phyloP scores from a whole-genome alignment of 139 green algal species.

The Volvox africanus region DNA sequence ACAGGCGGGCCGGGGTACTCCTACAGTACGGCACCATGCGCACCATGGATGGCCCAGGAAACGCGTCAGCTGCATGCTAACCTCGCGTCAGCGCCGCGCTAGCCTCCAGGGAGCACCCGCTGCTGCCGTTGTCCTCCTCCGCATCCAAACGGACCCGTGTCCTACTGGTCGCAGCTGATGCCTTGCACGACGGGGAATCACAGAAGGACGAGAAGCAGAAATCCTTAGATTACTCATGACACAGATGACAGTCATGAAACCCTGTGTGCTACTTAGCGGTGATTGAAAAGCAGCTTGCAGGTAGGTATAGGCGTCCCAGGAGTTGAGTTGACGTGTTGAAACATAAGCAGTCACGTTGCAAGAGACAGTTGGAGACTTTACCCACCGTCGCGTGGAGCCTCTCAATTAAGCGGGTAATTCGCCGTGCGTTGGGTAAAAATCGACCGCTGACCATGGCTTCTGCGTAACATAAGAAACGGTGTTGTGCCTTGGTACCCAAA shows the following conservation, averaged over 20 bases:
- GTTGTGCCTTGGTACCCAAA: too few species aligned
- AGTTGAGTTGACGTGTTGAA: background rate
- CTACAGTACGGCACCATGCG: too few species aligned
- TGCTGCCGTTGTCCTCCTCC: background rate
- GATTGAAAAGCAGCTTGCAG: too few species aligned
- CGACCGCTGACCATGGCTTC: background rate
- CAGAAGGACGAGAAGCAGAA: too few species aligned
- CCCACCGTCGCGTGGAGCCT: background rate
- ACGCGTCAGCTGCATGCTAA: background rate
- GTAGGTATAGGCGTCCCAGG: too few species aligned
- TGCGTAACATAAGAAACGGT: background rate
- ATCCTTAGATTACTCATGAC: too few species aligned
- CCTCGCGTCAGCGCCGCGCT: conserved; percentile 12
- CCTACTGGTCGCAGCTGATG: background rate
- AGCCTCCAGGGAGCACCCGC: background rate
- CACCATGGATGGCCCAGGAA: background rate
- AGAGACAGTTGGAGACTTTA: background rate
- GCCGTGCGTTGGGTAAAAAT: background rate
- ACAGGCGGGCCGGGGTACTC: background rate
- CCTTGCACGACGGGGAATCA: background rate
- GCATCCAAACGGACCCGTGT: background rate
- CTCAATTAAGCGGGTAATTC: background rate
- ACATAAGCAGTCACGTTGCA: background rate
- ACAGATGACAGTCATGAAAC: too few species aligned
- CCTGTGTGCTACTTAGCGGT: too few species aligned